A percentile compares a stretch with the other conserved stretches of the same genome.
These are phyloP conservation scores for Chaetomium cochliodes DNA, from an alignment of 495 filamentous ascomycete species.

Conservation along the genomic window DNA sequence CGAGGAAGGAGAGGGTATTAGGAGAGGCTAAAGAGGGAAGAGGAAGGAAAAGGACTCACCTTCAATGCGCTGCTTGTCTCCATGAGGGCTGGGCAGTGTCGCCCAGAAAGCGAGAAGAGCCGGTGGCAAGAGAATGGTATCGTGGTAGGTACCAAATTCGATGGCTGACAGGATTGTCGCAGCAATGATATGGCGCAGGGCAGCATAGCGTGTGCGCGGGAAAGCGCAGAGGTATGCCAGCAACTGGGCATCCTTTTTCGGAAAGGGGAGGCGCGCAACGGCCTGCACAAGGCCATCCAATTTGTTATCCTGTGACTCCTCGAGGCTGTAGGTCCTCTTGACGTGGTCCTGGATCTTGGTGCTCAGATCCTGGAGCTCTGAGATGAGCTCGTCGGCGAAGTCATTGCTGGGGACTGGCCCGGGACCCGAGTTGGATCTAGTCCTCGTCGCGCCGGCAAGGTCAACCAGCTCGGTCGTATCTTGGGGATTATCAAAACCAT, in stretches of 20 bases:
- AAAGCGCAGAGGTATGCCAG: neutral
- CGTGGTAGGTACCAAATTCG: constrained; percentile 1
- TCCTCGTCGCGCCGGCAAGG: neutral
- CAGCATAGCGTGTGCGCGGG: neutral
- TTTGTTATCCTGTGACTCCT: neutral
- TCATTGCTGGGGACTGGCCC: neutral
- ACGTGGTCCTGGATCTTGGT: neutral
- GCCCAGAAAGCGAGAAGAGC: neutral
- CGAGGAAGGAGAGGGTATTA: neutral
- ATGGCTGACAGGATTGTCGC: neutral
- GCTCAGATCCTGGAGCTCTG: neutral
- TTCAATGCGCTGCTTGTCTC: neutral
- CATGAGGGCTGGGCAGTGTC: neutral
- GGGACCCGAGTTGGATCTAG: neutral
- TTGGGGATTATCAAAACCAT: neutral
- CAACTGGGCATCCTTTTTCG: constrained; percentile 10
- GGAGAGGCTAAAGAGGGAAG: no score
- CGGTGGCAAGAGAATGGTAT: neutral
- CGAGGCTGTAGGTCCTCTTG: neutral
- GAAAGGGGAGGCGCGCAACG: neutral
- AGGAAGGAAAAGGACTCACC: neutral
- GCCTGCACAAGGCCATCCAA: neutral
- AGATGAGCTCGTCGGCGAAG: neutral
- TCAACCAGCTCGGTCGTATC: neutral
- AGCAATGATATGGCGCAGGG: constrained; percentile 2